Percentiles rank a stretch among this genome's conserved stretches.
Evolutionary conservation across 495 filamentous ascomycete species (phyloP).

Genomic region (Daldinia decipiens): DNA sequence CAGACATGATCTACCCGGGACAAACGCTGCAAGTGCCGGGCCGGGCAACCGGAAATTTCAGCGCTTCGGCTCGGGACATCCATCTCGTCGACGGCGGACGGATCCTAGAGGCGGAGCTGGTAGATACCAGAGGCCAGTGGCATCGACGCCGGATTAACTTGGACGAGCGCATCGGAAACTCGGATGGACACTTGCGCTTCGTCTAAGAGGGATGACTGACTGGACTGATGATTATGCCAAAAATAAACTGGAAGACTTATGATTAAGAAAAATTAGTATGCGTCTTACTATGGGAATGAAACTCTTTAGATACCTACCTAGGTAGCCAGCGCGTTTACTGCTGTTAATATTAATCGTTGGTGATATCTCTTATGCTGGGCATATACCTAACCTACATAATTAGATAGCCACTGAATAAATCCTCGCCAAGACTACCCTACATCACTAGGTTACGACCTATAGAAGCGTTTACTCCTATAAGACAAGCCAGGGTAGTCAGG

Average conservation of each 20-base stretch:
- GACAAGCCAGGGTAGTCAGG: not conserved
- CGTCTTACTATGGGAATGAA: not conserved
- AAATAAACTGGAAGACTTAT: not conserved
- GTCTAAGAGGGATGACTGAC: slow-evolving; percentile 1
- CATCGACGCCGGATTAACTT: slow-evolving; percentile 48
- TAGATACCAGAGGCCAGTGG: slow-evolving; percentile 49
- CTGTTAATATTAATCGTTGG: not conserved
- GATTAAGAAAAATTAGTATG: not conserved
- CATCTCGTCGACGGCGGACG: slow-evolving; percentile 52
- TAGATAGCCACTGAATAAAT: not conserved
- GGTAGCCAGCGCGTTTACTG: not conserved
- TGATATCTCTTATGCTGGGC: not conserved
- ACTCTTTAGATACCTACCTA: not conserved
- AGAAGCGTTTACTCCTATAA: not conserved
- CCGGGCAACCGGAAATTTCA: slow-evolving; percentile 52
- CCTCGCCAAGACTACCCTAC: not conserved
- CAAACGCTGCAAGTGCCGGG: slow-evolving; percentile 51
- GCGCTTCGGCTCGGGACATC: slow-evolving; percentile 51
- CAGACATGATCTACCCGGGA: slow-evolving; percentile 53
- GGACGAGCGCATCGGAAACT: slow-evolving; percentile 57
- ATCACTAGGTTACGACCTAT: not conserved
- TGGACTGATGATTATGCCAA: not conserved
- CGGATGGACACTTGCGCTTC: slow-evolving; percentile 50
- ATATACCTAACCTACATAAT: too few species aligned
- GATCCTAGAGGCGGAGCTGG: slow-evolving; percentile 54